Evolutionary conservation across 1,284 basidiomycete species (phyloP), one percentile per base, ranked within the genome.

Genomic region (Fomitopsis schrenkii): DNA sequence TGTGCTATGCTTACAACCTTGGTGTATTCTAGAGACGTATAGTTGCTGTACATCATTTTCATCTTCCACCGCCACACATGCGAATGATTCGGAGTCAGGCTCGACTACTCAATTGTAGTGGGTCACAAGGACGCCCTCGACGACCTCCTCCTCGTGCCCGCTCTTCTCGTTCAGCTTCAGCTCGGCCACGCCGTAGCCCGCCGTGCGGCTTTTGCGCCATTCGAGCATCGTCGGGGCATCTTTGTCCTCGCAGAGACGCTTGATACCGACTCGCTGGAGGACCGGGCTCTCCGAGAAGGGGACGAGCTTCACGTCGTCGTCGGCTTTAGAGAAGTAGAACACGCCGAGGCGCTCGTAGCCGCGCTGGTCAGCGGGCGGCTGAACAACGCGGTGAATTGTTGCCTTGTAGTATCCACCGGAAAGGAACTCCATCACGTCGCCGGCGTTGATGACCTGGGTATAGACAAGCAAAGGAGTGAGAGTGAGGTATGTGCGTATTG

Each of bases 391-490:
- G 62, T 71, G 71, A 45, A 72, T 70, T 5, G 70, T 75, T 17
- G 72, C 72, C 62, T 76, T 76, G 70, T 80, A 75, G 64, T 74
- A 77, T 7, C 80, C 81, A 5, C 83, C 84, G 0, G 82, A 83
- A 8, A 87, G 73, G 71, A 86, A 85, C 42, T 81, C 79, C 52
- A 86, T 68, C 0, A 79, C 78, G 64, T 89, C 88, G 17, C 87
- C 87, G 0, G 80, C 79, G 65, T 90, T 86, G 64, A 85, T 75
- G 41, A 83, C 77, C 80, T 81, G 36, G 2, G n/a, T 8, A 36
- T 7, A 50, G 14, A 3, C 30, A 33, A 33, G 30, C 8, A 33
- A 33, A 33, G 30, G 28, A 14, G 4, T 22, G 36, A 17, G 8
- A 3, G 26, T 42, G 15, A n/a, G 12, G 12, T 10, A n/a, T 19